Percentiles rank a stretch among this genome's conserved stretches.
phyloP scores from a whole-genome alignment of 2,329 filamentous ascomycete genomes.

The Claviceps sp. region DNA sequence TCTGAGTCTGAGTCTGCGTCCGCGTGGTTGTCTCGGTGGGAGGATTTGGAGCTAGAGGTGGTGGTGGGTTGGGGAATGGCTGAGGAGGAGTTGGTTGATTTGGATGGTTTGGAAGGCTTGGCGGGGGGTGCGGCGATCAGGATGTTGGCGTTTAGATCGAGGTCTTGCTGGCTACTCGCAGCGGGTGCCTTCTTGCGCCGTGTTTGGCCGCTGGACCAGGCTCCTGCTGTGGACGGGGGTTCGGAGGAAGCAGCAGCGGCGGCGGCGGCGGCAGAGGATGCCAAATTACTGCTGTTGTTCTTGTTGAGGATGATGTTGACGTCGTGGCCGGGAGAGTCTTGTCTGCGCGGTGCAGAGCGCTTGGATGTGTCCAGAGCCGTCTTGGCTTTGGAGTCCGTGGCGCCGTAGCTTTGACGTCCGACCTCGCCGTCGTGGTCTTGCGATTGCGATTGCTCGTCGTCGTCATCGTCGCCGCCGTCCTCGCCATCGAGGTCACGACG shows the following conservation, averaged over 20 bases:
- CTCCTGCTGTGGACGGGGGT: conserved; percentile 20
- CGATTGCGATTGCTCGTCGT: conserved; percentile 24
- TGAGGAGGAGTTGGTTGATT: conserved; percentile 4
- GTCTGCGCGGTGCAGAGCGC: conserved; percentile 15
- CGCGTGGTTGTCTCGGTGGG: background rate
- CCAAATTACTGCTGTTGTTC: conserved; percentile 5
- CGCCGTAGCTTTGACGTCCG: conserved; percentile 60
- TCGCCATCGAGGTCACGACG: conserved; percentile 55
- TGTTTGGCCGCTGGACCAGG: conserved; percentile 28
- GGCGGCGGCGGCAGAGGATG: conserved; percentile 5
- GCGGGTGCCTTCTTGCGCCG: conserved; percentile 21
- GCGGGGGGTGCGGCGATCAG: conserved; percentile 12
- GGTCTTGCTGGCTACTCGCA: conserved; percentile 19
- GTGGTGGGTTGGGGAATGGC: conserved; percentile 7
- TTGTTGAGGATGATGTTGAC: conserved; percentile 15
- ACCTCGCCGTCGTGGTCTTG: conserved; percentile 28
- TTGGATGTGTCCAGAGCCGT: conserved; percentile 17
- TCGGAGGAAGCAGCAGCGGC: conserved; percentile 9
- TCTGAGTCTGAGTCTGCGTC: conserved; percentile 18
- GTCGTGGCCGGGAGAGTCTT: conserved; percentile 14
- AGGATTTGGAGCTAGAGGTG: background rate
- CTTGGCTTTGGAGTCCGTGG: conserved; percentile 12
- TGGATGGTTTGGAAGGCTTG: background rate
- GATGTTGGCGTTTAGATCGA: conserved; percentile 26
- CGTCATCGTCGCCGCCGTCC: background rate